phyloP scores from a whole-genome alignment of 352 stramenopile genomes.

The Phytophthora sp. region DNA sequence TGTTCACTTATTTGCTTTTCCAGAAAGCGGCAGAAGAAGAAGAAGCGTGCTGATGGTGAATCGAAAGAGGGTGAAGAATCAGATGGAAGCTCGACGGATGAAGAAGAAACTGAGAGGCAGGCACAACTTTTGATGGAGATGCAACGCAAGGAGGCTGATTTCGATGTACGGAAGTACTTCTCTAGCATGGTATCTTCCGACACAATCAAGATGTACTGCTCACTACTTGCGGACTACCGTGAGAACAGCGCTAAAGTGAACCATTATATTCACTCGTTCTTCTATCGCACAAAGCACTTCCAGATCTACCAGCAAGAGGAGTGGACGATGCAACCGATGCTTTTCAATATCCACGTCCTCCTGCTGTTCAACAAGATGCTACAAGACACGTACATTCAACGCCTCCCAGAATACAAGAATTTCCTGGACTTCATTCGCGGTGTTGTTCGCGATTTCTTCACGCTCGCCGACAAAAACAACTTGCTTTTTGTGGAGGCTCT shows the following conservation, averaged over 20 bases:
- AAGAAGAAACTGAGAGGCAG: constrained; percentile 77
- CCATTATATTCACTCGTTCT: constrained; percentile 90
- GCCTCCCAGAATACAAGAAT: constrained; percentile 57
- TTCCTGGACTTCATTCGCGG: constrained; percentile 85
- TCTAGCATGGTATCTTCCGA: constrained; percentile 80
- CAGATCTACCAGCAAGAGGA: constrained; percentile 73
- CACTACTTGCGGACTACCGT: constrained; percentile 70
- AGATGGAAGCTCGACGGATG: constrained; percentile 67
- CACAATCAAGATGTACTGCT: constrained; percentile 87
- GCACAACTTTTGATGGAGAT: constrained; percentile 81
- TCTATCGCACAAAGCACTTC: constrained; percentile 87
- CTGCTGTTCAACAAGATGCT: constrained; percentile 87
- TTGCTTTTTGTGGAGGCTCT: constrained; percentile 82
- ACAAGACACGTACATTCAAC: constrained; percentile 75
- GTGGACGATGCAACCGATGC: constrained; percentile 86
- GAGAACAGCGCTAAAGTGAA: constrained; percentile 86
- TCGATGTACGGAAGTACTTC: constrained; percentile 87
- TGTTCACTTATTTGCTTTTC: constrained; percentile 5
- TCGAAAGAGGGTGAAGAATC: constrained; percentile 44
- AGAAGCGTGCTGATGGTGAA: constrained; percentile 27
- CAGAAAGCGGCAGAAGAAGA: constrained; percentile 64
- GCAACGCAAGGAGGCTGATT: constrained; percentile 87
- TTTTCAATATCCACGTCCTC: constrained; percentile 87
- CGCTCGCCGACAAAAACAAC: constrained; percentile 78
- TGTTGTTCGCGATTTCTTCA: constrained; percentile 83